Evolutionary conservation across 768 basidiomycete species (phyloP).

Genomic region (Naematelia encephala): DNA sequence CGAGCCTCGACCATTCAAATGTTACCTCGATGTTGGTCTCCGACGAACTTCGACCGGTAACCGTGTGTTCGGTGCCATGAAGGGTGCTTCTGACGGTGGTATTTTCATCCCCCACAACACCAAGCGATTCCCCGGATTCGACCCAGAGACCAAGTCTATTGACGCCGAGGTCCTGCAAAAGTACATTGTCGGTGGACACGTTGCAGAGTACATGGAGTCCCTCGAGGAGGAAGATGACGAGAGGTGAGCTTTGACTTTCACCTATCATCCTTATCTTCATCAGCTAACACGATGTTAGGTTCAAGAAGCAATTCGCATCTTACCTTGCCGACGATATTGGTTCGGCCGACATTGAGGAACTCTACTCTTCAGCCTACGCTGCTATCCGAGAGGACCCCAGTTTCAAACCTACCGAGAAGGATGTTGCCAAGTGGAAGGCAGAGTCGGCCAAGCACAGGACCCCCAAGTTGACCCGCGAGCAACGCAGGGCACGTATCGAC

Average conservation of each 20-base stretch:
- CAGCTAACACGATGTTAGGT: conserved; percentile 55
- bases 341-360: conserved; percentile 95
- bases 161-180: conserved; percentile 93
- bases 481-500: conserved; percentile 77
- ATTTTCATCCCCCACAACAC: conserved; percentile 97
- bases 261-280: neutral
- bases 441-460: conserved; percentile 71
- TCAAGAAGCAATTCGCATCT: conserved; percentile 94
- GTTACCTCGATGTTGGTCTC: conserved; percentile 96
- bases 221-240: conserved; percentile 99
- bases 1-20: conserved; percentile 97
- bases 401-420: conserved; percentile 85
- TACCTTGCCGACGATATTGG: conserved; percentile 95
- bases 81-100: conserved; percentile 96
- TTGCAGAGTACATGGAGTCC: conserved; percentile 99
- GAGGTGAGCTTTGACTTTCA: conserved; percentile 52
- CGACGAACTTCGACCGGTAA: conserved; percentile 96
- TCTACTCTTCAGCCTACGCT: conserved; percentile 86
- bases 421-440: conserved; percentile 79
- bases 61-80: conserved; percentile 96
- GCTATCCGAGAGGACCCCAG: conserved; percentile 92
- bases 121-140: conserved; percentile 97
- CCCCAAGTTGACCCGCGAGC: conserved; percentile 65
- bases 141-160: conserved; percentile 84
- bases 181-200: conserved; percentile 96